Conservation (phyloP, 768 basidiomycete species). For the Arthromyces matolae region DNA sequence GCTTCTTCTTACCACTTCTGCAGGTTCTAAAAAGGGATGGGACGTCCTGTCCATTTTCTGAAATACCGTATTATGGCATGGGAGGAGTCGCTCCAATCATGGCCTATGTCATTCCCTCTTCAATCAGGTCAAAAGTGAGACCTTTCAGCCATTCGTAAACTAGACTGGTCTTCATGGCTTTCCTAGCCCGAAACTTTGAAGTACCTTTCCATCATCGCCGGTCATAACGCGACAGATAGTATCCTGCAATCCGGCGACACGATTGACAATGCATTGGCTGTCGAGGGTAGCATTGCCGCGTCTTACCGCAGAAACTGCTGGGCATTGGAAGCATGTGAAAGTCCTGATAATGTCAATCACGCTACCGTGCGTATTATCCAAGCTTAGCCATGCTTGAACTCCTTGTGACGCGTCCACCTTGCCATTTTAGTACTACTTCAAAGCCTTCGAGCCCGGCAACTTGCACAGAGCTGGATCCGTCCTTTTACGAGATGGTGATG, state of each 20-base stretch:
- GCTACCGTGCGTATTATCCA: constrained; percentile 3
- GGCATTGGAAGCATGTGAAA: constrained; percentile 15
- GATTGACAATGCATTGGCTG: constrained; percentile 11
- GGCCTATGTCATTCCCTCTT: constrained; percentile 13
- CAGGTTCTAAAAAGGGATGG: constrained; percentile 18
- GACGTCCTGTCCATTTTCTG: constrained; percentile 14
- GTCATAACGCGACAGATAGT: constrained; percentile 1
- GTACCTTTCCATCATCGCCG: constrained; percentile 11
- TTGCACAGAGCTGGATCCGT: constrained; percentile 6
- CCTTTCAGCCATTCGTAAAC: background rate
- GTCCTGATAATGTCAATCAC: background rate
- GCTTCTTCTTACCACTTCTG: background rate
- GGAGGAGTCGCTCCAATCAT: constrained; percentile 8
- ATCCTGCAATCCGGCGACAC: constrained; percentile 6
- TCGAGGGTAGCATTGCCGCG: constrained; percentile 9
- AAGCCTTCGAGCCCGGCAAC: constrained; percentile 4
- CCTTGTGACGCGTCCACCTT: background rate
- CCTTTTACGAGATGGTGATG: constrained; percentile 15
- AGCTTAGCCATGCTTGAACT: background rate
- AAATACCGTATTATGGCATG: constrained; percentile 8
- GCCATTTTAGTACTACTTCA: constrained; percentile 11
- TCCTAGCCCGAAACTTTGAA: constrained; percentile 10
- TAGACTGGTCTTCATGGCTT: background rate
- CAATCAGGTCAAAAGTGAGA: constrained; percentile 10
- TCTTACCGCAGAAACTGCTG: constrained; percentile 11